These are phyloP conservation scores for Salix udensis DNA, from an alignment of 345 rosid species.

Conservation along the genomic window DNA sequence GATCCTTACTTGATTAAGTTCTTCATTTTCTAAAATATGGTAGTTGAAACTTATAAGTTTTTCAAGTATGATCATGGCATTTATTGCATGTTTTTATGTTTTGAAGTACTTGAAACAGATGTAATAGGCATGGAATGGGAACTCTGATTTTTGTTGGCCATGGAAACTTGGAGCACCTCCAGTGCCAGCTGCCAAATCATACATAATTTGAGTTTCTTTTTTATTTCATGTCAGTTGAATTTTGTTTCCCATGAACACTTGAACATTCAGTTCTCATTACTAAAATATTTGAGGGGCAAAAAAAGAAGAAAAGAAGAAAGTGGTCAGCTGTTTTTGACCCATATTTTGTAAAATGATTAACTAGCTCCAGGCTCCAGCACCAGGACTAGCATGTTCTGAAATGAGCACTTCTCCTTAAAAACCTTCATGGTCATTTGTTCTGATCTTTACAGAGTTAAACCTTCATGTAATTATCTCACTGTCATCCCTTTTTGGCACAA, in stretches of 20 bases:
- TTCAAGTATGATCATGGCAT: neutral
- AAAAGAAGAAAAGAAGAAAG: neutral
- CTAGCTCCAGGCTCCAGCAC: neutral
- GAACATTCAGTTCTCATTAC: neutral
- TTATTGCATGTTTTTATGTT: neutral
- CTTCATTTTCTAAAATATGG: neutral
- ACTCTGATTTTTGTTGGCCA: neutral
- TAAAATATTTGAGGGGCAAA: neutral
- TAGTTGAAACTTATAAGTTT: neutral
- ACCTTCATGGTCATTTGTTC: neutral
- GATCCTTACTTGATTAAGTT: neutral
- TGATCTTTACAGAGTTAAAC: neutral
- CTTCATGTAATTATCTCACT: neutral
- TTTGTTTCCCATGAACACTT: neutral
- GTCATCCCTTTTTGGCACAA: neutral
- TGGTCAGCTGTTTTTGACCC: neutral
- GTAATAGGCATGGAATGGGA: neutral
- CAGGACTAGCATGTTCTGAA: neutral
- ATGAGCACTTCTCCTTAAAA: neutral
- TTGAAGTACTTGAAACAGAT: neutral
- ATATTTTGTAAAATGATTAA: neutral
- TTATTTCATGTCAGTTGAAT: neutral
- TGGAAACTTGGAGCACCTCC: neutral
- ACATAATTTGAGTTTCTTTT: neutral
- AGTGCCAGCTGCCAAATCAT: neutral